Evolutionary conservation across 2,329 filamentous ascomycete species (phyloP).

Genomic region (Xylaria sp.): DNA sequence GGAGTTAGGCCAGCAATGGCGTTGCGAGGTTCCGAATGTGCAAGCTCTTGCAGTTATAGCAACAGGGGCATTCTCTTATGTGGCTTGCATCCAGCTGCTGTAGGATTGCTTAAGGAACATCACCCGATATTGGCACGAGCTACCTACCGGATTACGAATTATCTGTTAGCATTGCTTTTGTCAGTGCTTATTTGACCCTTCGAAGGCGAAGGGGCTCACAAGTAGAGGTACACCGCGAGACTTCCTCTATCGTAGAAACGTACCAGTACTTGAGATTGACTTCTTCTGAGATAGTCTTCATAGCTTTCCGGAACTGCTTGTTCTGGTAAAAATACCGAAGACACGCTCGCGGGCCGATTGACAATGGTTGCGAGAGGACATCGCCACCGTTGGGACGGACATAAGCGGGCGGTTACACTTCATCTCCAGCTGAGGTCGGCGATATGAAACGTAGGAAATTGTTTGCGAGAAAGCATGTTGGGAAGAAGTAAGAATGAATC

Average conservation of each 20-base stretch:
- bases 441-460: conserved; percentile 5
- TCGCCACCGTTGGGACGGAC: neutral
- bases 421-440: conserved; percentile 8
- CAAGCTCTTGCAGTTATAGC: too few relatives aligned
- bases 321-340: conserved; percentile 11
- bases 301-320: neutral
- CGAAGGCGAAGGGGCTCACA: neutral
- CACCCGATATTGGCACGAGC: neutral
- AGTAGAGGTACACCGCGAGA: conserved; percentile 12
- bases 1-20: neutral
- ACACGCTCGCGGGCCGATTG: conserved; percentile 2
- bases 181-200: neutral
- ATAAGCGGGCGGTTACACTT: neutral
- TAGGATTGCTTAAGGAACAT: neutral
- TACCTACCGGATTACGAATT: neutral
- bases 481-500: conserved; percentile 3
- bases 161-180: neutral
- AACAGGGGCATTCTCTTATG: neutral
- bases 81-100: neutral
- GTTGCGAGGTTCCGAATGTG: neutral
- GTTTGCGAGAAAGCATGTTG: conserved; percentile 17
- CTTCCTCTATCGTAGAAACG: neutral
- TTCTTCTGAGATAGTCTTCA: neutral
- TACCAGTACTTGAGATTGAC: conserved; percentile 5
- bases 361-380: neutral